Base-by-base conservation (phyloP, 495 filamentous ascomycete genomes). In the Rusavskia elegans region DNA sequence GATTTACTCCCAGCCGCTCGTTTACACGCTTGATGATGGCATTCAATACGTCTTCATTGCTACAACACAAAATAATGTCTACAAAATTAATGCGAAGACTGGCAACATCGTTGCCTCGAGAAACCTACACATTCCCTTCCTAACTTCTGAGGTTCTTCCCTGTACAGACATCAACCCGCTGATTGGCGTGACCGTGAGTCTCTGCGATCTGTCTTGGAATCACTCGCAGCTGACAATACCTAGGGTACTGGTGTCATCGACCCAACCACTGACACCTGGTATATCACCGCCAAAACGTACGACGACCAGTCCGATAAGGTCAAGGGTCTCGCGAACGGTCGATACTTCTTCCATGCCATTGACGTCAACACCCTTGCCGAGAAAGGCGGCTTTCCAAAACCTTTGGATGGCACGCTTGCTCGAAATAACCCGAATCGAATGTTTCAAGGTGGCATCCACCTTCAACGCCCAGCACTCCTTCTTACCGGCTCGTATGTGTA, bases 1-100 rank as follows among this genome's bases (percentile, higher is more conserved):
- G 51, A 68, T 66, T 52, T 72, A 66, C 50, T 65, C 70, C 16
- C 66, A 68, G 41, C 66, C 70, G n/a, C 54, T 73, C 32, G 61
- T 68, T 7, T 72, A 70, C 51, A 71, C 70, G 1, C 61, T 61
- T 8, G 42, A 53, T 23, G 52, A 51, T 20, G 63, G 62, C 19
- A 58, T 48, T 8, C 68, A 72, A 53, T 51, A 69, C 49, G 56
- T 73, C 25, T 68, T 72, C 53, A 51, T 65, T 21, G 70, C 70
- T 8, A 69, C 70, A 20, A 58, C 63, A n/a, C 60, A 64, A 55
- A 70, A 66, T 45, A 59, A 59, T 39, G 56, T 71, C 57, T 53
- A 63, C 54, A 63, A 56, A 52, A 30, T 71, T 29, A 56, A 70
- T 59, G 68, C 68, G 29, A 60, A 60, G 40, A 70, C 63, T 6